Base-by-base conservation (phyloP, 495 filamentous ascomycete species). In the Sabuloglossum arenarium region DNA sequence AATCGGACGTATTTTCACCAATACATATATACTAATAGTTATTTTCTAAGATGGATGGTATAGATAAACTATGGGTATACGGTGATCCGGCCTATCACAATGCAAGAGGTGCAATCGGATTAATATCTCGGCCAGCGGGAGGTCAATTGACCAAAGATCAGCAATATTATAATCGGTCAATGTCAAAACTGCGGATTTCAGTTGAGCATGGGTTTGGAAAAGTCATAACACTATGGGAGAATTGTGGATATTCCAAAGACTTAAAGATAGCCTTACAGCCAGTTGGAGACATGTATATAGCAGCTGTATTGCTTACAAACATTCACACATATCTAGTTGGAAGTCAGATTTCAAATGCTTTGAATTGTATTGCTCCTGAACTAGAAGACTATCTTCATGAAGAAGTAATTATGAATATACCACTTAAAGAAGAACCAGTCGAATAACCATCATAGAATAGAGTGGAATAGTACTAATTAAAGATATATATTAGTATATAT, bases 161-260 rank as follows among this genome's bases (percentile, higher is more conserved):
- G 19, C 46, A 19, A 8, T 8, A 8, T 8, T 19, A 23, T 51
- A 51, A 51, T 19, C 6, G 8, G 8, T 8, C 46, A 8, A 51
- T 51, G 46, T 23, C 46, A 23, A 23, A 23, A 19, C 25, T 51
- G 8, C 46, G 19, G 25, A 51, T 51, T 8, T 23, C 8, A 8
- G 46, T 51, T 6, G 46, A 51, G 46, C 19, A 51, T 51, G 46
- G 12, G 8, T 51, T 51, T 51, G 46, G 46, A 51, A 51, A 51
- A 19, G 46, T 51, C 25, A 51, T 23, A 23, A 8, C 6, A 12
- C 19, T 51, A 51, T 51, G 46, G 46, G 21, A 51, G 19, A 8
- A 51, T 12, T 23, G 25, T 51, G 46, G 25, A 51, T 51, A 23
- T 51, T 23, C 25, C 19, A 51, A 30, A 51, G 46, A 19, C 16